Evolutionary conservation across 257 asterid genomes (phyloP).

Genomic region (Solanum sejunctum): DNA sequence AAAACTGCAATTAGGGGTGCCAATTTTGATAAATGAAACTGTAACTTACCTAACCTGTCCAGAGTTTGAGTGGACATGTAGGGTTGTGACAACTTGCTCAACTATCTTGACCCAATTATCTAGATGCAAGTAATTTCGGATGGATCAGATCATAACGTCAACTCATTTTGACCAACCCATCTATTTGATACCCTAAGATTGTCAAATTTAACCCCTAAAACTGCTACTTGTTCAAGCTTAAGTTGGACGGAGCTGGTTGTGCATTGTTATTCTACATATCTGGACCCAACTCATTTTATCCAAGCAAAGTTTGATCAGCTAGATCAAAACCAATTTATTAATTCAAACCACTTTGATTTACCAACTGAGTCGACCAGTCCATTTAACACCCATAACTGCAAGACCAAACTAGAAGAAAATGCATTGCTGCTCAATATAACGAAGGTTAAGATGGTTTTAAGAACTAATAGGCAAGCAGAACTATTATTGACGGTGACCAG

Average conservation of each 20-base stretch:
- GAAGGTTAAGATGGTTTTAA: not conserved
- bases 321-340: not conserved
- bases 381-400: not conserved
- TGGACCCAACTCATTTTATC: not conserved
- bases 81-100: not conserved
- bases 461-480: not conserved
- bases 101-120: not conserved
- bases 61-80: not conserved
- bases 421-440: not conserved
- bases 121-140: not conserved
- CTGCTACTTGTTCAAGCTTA: not conserved
- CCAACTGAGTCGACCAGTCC: not conserved
- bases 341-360: not conserved
- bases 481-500: not conserved
- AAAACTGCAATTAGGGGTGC: not conserved
- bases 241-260: not conserved
- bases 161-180: not conserved
- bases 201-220: not conserved
- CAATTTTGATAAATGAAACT: not conserved
- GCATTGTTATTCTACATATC: not conserved
- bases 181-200: not conserved
- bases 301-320: not conserved
- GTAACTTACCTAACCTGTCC: not conserved
- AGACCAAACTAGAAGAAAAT: not conserved
- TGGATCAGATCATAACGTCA: not conserved